Evolutionary conservation across 75 land plant genomes (phyloP), one percentile per base, ranked within the genome.

Genomic region (Pseudotsuga menziesii): DNA sequence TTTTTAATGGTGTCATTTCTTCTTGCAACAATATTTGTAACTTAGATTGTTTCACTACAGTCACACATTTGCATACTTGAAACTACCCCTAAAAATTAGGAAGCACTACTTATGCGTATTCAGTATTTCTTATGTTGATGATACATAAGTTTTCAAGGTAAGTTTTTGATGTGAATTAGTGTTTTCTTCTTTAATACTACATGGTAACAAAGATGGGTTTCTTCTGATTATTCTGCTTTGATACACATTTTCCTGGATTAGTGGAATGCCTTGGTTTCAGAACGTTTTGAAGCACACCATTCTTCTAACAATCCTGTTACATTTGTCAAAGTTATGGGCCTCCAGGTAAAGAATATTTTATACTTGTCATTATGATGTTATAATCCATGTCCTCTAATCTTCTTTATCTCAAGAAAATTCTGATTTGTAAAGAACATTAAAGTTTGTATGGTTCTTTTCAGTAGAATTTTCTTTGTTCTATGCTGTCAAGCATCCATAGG

Each of bases 81-180:
- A 75, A 63, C 87, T 32, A 78, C 91, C 67, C 82, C 79, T 56
- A 98, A 97, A 73, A 97, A 95, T 75, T 89, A 82, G 73, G 41
- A 85, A 75, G 85, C 88, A 20, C 80, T 97, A 20, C 74, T 97
- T 0, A 74, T 90, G 89, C 98, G 98, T 55, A 92, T 97, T 48
- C 92, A 97, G 66, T 97, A 97, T 97, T 48, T 95, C 99, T 13
- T 97, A 97, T 85, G 99, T 95, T 44, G 99, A 97, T 77, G 99
- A 97, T 73, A 97, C 94, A 4, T 94, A 97, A 64, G 96, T 95
- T 64, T 97, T 97, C 76, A 97, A 97, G 96, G 99, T 96, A 81
- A 58, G 27, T 16, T 39, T 73, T 80, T 7, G 2, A 19, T 80
- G 39, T 55, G 44, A n/a, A n/a, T 57, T 15, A 54, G 23, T 44